Conservation (phyloP, 2,329 filamentous ascomycete species). For the Pseudogymnoascus destructans region DNA sequence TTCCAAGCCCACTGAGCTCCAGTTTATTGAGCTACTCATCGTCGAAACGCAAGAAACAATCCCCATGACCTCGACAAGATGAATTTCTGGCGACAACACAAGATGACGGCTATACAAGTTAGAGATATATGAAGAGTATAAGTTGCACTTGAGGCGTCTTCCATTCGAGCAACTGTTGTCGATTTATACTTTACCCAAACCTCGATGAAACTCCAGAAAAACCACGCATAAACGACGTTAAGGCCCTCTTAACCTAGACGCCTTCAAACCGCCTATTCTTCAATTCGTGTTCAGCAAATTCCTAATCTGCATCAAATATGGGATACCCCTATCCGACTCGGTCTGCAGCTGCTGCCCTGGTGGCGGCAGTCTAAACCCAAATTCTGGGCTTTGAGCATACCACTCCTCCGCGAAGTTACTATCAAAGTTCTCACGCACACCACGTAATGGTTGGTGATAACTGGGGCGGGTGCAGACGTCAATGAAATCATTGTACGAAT, state of each 20-base stretch:
- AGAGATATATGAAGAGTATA: background rate
- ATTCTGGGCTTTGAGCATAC: conserved; percentile 14
- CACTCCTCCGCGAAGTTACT: conserved; percentile 23
- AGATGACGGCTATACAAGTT: background rate
- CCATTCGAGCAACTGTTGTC: background rate
- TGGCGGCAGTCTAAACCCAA: conserved; percentile 15
- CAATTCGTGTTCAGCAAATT: conserved; percentile 23
- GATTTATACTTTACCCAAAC: background rate
- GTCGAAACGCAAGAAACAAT: background rate
- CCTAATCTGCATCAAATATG: conserved; percentile 24
- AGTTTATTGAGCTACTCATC: background rate
- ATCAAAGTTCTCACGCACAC: conserved; percentile 22
- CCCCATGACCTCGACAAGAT: background rate
- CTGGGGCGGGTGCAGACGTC: conserved; percentile 24
- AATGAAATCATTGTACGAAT: conserved; percentile 22
- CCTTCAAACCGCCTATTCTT: conserved; percentile 10
- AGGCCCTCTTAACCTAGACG: background rate
- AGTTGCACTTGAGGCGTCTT: background rate
- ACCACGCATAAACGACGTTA: background rate
- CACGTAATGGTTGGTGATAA: conserved; percentile 22
- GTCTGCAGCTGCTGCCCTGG: conserved; percentile 4
- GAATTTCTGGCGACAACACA: background rate
- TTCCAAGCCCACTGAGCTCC: background rate
- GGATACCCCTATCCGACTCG: conserved; percentile 20
- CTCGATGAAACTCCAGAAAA: background rate